Evolutionary conservation across 2,329 filamentous ascomycete genomes (phyloP), one percentile per base, ranked within the genome.

Genomic region (Ophiostoma populinum): DNA sequence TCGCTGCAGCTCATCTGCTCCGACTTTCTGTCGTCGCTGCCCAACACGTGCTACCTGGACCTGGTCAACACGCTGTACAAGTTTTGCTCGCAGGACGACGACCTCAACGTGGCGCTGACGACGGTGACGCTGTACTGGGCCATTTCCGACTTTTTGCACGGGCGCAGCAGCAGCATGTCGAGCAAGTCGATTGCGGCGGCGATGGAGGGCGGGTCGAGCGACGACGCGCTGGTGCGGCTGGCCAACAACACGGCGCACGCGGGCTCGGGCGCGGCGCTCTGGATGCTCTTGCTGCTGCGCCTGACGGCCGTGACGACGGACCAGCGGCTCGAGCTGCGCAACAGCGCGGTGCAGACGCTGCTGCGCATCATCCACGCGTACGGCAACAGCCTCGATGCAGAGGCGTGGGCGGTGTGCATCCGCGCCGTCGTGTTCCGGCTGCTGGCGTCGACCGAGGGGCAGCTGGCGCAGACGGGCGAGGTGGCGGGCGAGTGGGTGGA

Each of bases 41-140:
- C 71, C 30, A 73, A 70, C 51, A 69, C 62, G 33, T 94, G 69
- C 58, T 81, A 78, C 53, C 65, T 75, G 40, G 70, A 76, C 39
- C 67, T 98, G 12, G 75, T 95, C 41, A 80, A 92, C 56, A 83
- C 86, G 9, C 67, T 98, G 16, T 82, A 83, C 48, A 77, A 79
- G 43, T 98, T 95, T 54, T 85, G 82, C 46, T 78, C 75, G 1
- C 90, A 98, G 53, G 68, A 77, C 43, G 81, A 92, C 45, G 90
- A 98, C 49, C 65, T 98, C 24, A 98, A 98, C 46, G 92, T 95
- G 48, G 87, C 87, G 0, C 62, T 98, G 18, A 95, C 90, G 71
- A 90, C 86, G 1, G 81, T 93, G 7, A 93, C 87, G 0, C 90
- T 92, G 50, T 92, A 93, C 53, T 94, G 86, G 83, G 86, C 87